Evolutionary conservation across 2,329 filamentous ascomycete species (phyloP), one percentile per base, ranked within the genome.

Genomic region (Zymoseptoria pseudotritici): DNA sequence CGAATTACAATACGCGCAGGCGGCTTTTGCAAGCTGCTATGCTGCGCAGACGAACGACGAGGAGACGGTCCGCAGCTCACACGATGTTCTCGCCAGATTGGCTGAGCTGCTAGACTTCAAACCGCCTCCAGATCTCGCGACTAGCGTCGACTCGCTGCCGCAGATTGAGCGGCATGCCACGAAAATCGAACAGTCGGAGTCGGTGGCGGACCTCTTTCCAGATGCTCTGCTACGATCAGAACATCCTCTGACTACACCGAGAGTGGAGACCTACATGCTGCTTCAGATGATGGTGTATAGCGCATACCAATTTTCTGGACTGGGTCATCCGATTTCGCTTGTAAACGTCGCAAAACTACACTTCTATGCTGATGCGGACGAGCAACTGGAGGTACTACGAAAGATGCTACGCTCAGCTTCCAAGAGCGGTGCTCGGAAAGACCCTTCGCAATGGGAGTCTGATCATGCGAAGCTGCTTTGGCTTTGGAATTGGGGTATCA

Each of bases 401-500:
- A 85, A 82, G 63, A 76, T 88, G n/a, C 76, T 90, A 56, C 80
- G 82, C 61, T 74, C 76, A 2, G 68, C 87, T 21, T 75, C 73
- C 54, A 79, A 79, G 20, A 21, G 56, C 58, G 77, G 78, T 11
- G 76, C 81, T 1, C 58, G 64, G 11, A 68, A 68, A 26, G 85
- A 89, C 57, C 86, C 89, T 61, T 79, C 79, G 36, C 84, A 83
- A 62, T 89, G 87, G 86, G 75, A 79, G 24, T 78, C 76, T 57
- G 80, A 83, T 11, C 81, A 88, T 59, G 81, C 82, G 50, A 85
- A 87, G 66, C 73, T 92, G 8, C 71, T 91, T 3, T 93, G 89
- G 89, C 78, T 93, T 29, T 84, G 86, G 69, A 82, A 82, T 67
- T 92, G 89, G 89, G 86, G 86, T 36, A 79, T 80, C 22, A 78